Evolutionary conservation across 2,329 filamentous ascomycete genomes (phyloP), one percentile per base, ranked within the genome.

Genomic region (Neocatenulostroma microsporum): DNA sequence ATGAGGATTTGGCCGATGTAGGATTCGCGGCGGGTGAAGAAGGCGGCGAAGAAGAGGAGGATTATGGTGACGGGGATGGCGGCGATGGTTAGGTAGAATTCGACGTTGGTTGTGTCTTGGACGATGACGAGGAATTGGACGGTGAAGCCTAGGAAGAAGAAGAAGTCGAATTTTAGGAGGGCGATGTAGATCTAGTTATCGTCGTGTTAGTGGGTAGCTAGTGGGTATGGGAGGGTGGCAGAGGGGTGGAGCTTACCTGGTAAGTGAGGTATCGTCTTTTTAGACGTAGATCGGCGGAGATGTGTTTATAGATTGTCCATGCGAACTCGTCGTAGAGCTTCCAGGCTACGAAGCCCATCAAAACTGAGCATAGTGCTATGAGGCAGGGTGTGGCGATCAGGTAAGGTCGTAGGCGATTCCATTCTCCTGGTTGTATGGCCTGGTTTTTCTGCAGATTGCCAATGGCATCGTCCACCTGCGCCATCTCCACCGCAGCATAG

Each of bases 281-380:
- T 82, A 98, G 86, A 54, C 87, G 80, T 58, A 95, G 76, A 68
- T 98, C 91, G 34, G 91, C 91, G 57, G 88, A 94, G 58, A 98
- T 98, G 62, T 94, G 88, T 71, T 98, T 98, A 65, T 98, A 87
- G 56, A 98, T 98, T 40, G 91, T 91, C 91, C 91, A 98, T 9
- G 91, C 89, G 63, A 98, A 98, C 62, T 95, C 89, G 57, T 94
- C 87, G 60, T 98, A 96, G 21, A 98, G 73, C 67, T 94, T 95
- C 84, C 87, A 96, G 2, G 89, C 80, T 34, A 88, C 69, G 44
- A 86, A 82, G 11, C 71, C 72, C 71, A 96, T 80, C 36, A 78
- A 55, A 5, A 88, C 46, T 3, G 84, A 89, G 20, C 76, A 76
- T 19, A 93, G 63, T 1, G 77, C 86, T 47, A 96, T 82, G 40